Percentiles rank a stretch among this genome's conserved stretches.
phyloP scores from a whole-genome alignment of 2,329 filamentous ascomycete species.

The Alternaria brassicae region DNA sequence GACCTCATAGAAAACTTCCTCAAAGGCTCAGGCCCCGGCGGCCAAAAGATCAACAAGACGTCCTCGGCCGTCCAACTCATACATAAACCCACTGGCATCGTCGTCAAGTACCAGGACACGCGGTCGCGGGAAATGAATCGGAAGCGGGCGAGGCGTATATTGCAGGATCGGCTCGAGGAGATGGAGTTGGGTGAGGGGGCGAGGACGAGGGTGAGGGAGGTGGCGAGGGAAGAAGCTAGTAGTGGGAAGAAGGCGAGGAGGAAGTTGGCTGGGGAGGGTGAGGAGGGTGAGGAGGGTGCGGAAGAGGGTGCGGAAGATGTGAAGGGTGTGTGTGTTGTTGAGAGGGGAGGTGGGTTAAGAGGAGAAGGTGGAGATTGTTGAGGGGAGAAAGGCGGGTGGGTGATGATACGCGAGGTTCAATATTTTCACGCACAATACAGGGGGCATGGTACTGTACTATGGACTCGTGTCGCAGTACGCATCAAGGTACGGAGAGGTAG shows the following conservation, averaged over 20 bases:
- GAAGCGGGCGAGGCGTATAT: conserved; percentile 78
- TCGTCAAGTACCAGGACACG: conserved; percentile 93
- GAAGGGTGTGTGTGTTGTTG: conserved; percentile 12
- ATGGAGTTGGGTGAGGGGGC: conserved; percentile 74
- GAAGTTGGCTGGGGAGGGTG: conserved; percentile 73
- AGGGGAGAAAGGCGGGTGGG: not conserved
- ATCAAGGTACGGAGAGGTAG: not conserved
- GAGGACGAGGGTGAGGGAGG: conserved; percentile 69
- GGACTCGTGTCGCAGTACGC: not conserved
- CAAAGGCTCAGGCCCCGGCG: conserved; percentile 89
- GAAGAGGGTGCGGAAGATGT: conserved; percentile 49
- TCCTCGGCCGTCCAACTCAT: conserved; percentile 92
- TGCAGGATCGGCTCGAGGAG: conserved; percentile 80
- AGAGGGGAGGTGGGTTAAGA: conserved; percentile 14
- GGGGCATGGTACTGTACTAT: not conserved
- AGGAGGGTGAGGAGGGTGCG: conserved; percentile 67
- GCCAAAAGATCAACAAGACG: conserved; percentile 99
- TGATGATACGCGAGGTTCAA: not conserved
- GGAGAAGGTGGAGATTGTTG: not conserved
- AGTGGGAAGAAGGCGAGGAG: conserved; percentile 77
- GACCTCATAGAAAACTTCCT: conserved; percentile 87
- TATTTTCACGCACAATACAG: not conserved
- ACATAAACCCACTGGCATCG: conserved; percentile 87
- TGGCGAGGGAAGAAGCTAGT: conserved; percentile 73
- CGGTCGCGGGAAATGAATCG: conserved; percentile 87